Percentiles rank a stretch among this genome's conserved stretches.
These are phyloP conservation scores for Sporopachydermia quercuum DNA, from an alignment of 805 yeast species.

Conservation along the genomic window DNA sequence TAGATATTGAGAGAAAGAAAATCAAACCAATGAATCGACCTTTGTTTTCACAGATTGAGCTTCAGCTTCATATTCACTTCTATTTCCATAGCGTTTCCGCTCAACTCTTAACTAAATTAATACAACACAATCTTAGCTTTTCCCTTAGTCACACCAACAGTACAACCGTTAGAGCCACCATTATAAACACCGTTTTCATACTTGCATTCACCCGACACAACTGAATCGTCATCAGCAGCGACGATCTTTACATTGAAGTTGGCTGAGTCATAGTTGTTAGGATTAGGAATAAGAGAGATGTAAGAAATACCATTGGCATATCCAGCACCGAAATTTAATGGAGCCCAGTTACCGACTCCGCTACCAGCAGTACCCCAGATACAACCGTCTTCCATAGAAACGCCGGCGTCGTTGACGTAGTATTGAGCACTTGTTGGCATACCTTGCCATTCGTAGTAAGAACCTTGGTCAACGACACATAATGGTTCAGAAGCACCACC, in stretches of 20 bases:
- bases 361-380: constrained; percentile 49
- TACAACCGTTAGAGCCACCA: constrained; percentile 71
- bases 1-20: too few species aligned
- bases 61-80: neutral
- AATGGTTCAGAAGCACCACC: constrained; percentile 37
- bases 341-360: constrained; percentile 69
- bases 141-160: constrained; percentile 79
- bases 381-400: constrained; percentile 53
- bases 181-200: constrained; percentile 9
- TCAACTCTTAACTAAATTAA: neutral
- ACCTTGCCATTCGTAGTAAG: constrained; percentile 51
- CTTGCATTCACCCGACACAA: neutral
- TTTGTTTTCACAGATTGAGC: too few species aligned
- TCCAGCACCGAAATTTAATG: constrained; percentile 69
- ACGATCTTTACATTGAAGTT: constrained; percentile 30
- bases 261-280: constrained; percentile 39
- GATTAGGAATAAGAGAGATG: constrained; percentile 65
- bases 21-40: too few species aligned
- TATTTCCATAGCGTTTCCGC: neutral
- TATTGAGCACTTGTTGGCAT: constrained; percentile 50
- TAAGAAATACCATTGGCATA: constrained; percentile 42
- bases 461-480: constrained; percentile 44
- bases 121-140: constrained; percentile 74
- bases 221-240: constrained; percentile 12
- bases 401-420: constrained; percentile 69